phyloP scores from a whole-genome alignment of 192 early-diverging fungal genomes.

The Coemansia sp. region DNA sequence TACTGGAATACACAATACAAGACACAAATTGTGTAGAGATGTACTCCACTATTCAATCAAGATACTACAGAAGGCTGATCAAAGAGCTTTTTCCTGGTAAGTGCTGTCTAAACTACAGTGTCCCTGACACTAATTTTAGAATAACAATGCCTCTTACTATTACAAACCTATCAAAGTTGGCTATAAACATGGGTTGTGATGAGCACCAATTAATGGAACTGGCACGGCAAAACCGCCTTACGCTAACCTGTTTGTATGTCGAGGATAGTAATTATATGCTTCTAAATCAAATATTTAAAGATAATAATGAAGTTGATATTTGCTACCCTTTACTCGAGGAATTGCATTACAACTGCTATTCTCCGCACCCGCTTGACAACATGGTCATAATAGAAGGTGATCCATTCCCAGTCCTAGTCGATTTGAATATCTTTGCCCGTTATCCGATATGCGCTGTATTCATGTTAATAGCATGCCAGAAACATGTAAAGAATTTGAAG shows the following conservation, averaged over 20 bases:
- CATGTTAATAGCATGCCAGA: background rate
- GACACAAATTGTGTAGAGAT: background rate
- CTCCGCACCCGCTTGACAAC: background rate
- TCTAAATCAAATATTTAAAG: background rate
- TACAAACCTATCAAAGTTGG: background rate
- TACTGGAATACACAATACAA: background rate
- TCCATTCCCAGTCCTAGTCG: background rate
- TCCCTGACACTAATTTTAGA: background rate
- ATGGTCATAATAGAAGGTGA: background rate
- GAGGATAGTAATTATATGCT: background rate
- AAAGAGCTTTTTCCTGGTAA: background rate
- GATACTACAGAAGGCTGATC: background rate
- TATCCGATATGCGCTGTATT: background rate
- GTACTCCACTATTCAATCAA: background rate
- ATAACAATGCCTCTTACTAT: background rate
- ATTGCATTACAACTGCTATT: background rate
- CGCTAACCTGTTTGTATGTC: background rate
- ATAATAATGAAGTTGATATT: background rate
- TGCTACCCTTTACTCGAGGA: background rate
- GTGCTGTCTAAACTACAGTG: background rate
- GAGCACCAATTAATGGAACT: background rate
- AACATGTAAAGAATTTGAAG: background rate
- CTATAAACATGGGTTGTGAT: background rate
- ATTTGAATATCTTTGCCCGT: background rate
- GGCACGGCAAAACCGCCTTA: background rate